A percentile compares a stretch with the other conserved stretches of the same genome.
Conservation (phyloP, 192 early-diverging fungal genomes). For the Entomortierella beljakovae region DNA sequence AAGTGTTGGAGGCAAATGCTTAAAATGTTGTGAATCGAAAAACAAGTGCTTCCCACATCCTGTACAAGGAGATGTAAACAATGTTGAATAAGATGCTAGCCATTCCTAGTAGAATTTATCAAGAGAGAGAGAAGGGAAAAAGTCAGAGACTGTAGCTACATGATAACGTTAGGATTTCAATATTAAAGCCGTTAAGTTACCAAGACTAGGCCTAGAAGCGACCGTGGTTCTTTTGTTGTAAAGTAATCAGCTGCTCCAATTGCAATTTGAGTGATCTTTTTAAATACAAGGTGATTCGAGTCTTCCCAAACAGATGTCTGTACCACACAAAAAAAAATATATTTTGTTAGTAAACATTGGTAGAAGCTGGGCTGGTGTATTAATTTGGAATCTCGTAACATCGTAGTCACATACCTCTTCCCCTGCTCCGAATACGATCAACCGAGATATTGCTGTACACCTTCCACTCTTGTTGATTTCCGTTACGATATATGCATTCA, state of each 20-base stretch:
- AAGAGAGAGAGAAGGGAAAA: background rate
- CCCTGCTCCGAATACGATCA: conserved; percentile 41
- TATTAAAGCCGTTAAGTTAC: conserved; percentile 12
- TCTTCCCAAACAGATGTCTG: conserved; percentile 46
- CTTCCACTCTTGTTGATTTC: conserved; percentile 31
- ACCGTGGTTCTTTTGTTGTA: conserved; percentile 21
- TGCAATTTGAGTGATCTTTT: conserved; percentile 54
- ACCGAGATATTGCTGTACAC: conserved; percentile 30
- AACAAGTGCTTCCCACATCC: conserved; percentile 56
- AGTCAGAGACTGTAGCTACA: background rate
- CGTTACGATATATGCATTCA: conserved; percentile 38
- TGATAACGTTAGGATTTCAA: background rate
- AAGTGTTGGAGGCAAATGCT: conserved; percentile 58
- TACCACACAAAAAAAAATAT: background rate
- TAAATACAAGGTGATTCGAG: conserved; percentile 56
- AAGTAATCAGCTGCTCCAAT: conserved; percentile 52
- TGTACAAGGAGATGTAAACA: conserved; percentile 54
- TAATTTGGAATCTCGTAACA: too few species aligned
- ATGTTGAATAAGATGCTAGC: conserved; percentile 47
- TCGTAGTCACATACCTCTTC: conserved; percentile 32
- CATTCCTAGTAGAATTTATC: conserved; percentile 37
- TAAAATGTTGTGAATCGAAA: conserved; percentile 62
- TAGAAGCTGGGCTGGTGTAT: too few species aligned
- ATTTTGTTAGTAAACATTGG: too few species aligned
- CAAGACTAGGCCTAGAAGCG: conserved; percentile 45